Evolutionary conservation across 805 yeast genomes (phyloP).

Genomic region (Candida silvicultrix): DNA sequence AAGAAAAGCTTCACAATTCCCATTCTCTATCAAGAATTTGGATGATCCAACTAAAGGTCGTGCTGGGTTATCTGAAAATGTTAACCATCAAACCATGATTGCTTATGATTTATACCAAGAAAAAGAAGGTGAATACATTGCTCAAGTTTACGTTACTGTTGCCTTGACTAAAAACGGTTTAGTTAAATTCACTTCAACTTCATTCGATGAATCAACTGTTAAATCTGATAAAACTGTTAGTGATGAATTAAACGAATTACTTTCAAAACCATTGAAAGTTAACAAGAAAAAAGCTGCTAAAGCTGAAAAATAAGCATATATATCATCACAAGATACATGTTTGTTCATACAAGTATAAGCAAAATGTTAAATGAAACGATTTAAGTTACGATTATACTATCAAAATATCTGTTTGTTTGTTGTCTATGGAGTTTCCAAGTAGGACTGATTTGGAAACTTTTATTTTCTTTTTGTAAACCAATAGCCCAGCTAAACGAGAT

Average conservation of each 20-base stretch:
- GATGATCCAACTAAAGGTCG: conserved; percentile 67
- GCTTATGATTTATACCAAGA: conserved; percentile 67
- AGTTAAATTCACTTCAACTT: conserved; percentile 54
- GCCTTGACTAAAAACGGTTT: conserved; percentile 70
- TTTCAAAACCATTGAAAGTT: conserved; percentile 46
- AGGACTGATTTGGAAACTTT: too few relatives aligned
- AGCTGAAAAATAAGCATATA: conserved; percentile 3
- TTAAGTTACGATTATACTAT: neutral
- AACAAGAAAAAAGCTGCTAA: conserved; percentile 41
- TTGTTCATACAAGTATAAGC: neutral
- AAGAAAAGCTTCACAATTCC: conserved; percentile 60
- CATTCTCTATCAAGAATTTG: conserved; percentile 58
- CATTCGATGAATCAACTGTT: conserved; percentile 41
- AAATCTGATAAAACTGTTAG: conserved; percentile 50
- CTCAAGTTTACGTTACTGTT: conserved; percentile 70
- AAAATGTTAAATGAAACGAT: neutral
- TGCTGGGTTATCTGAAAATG: conserved; percentile 69
- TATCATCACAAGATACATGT: neutral
- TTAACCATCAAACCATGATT: conserved; percentile 56
- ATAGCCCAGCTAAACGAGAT: too few relatives aligned
- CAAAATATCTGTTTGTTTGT: too few relatives aligned
- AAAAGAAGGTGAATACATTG: conserved; percentile 59
- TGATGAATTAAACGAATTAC: conserved; percentile 38
- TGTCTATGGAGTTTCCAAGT: too few relatives aligned
- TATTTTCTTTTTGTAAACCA: too few relatives aligned